phyloP scores from a whole-genome alignment of 331 rosid genomes.

The Malus hybrid region DNA sequence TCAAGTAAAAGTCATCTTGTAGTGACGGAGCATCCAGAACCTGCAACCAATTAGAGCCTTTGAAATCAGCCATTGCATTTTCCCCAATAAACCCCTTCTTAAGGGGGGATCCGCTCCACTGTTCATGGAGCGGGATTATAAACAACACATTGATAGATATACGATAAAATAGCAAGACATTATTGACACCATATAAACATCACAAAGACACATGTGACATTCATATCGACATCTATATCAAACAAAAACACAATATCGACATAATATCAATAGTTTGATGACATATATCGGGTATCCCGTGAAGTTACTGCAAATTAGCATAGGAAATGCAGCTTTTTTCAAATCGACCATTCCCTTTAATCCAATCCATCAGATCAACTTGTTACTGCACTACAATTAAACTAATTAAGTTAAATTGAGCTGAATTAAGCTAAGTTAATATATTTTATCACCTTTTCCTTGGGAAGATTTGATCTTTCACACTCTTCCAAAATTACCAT shows the following conservation, averaged over 20 bases:
- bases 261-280: too few species aligned
- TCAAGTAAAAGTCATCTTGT: slow-evolving; percentile 95
- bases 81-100: background rate
- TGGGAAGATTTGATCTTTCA: background rate
- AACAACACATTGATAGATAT: too few species aligned
- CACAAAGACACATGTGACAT: too few species aligned
- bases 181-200: too few species aligned
- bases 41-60: slow-evolving; percentile 28
- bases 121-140: too few species aligned
- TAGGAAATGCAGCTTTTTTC: too few species aligned
- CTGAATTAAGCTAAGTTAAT: background rate
- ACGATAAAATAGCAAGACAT: too few species aligned
- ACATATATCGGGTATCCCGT: too few species aligned
- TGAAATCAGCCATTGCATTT: background rate
- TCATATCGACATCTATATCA: too few species aligned
- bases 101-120: too few species aligned
- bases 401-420: background rate
- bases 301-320: too few species aligned
- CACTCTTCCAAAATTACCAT: background rate
- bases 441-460: background rate
- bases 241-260: too few species aligned
- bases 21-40: slow-evolving; percentile 95
- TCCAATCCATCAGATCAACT: background rate
- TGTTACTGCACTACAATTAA: background rate
- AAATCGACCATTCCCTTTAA: background rate